Base-by-base conservation (phyloP, 345 rosid genomes). In the Garcia nutans region DNA sequence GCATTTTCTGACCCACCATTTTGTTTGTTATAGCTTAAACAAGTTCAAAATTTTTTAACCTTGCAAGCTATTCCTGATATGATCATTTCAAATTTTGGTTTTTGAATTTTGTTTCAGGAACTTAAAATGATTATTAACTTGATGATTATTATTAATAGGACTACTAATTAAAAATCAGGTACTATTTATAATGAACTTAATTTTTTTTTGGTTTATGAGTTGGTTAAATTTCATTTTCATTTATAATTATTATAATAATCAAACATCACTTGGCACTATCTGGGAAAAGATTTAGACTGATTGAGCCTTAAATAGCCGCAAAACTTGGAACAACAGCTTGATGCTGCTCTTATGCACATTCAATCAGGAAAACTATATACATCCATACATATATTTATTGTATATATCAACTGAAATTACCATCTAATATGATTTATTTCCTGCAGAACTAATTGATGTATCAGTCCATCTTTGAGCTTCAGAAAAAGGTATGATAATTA, bases 291-390 rank as follows among this genome's bases (percentile, higher is more conserved):
- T 61, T 84, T 95, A 47, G 93, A 86, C 63, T 83, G 89, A 19
- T 55, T 93, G 86, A 85, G 85, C 68, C 80, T 85, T 72, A 93
- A 88, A 76, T 95, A 95, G 75, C 89, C 93, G 10, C 95, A 89
- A 62, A 88, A 89, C 80, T 77, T 95, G 81, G 99, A 95, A 88
- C 96, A 93, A 81, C 99, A 95, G 85, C 93, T 93, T 73, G 97
- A 95, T 65, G 79, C 87, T 77, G 91, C 94, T 76, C 95, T 95
- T 45, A 93, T 91, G 79, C 93, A 86, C 76, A 86, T 93, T 68
- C 87, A 96, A 33, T 68, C 91, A 2, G 88, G 91, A 86, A 95
- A 89, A 81, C 97, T 93, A 85, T 56, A 66, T 37, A 44, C n/a
- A 9, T 28, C 16, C 13, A 12, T 47, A 10, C 10, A 10, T 47